Evolutionary conservation across 2,329 filamentous ascomycete species (phyloP).

Genomic region (Paraphoma sp.): DNA sequence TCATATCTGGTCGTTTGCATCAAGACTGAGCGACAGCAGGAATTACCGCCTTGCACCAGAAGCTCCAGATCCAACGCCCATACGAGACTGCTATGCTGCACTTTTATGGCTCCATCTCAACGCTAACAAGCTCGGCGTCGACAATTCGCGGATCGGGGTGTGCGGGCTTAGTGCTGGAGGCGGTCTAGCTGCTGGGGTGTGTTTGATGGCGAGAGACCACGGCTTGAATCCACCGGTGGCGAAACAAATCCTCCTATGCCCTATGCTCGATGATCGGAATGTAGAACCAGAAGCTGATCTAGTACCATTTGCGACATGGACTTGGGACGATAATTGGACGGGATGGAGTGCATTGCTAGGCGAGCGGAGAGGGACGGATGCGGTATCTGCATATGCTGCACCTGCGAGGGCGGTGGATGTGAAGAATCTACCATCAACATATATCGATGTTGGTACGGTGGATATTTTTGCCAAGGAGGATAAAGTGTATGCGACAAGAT

Average conservation of each 20-base stretch:
- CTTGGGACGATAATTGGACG: slow-evolving; percentile 16
- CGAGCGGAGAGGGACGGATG: neutral
- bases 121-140: slow-evolving; percentile 48
- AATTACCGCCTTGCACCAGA: slow-evolving; percentile 22
- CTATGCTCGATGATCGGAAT: slow-evolving; percentile 57
- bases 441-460: slow-evolving; percentile 53
- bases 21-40: neutral
- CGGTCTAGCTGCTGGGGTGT: slow-evolving; percentile 50
- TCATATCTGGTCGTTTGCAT: too few relatives aligned
- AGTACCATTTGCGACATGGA: slow-evolving; percentile 38
- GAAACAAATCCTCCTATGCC: slow-evolving; percentile 55
- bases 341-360: slow-evolving; percentile 25
- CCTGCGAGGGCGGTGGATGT: slow-evolving; percentile 43
- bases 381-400: slow-evolving; percentile 26
- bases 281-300: slow-evolving; percentile 16
- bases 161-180: slow-evolving; percentile 55
- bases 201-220: slow-evolving; percentile 49
- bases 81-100: slow-evolving; percentile 50
- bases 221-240: slow-evolving; percentile 40
- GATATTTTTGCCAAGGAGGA: slow-evolving; percentile 55
- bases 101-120: slow-evolving; percentile 50
- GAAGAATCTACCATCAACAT: slow-evolving; percentile 50
- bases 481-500: slow-evolving; percentile 48
- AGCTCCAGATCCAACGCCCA: slow-evolving; percentile 3
- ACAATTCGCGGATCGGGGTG: slow-evolving; percentile 50